Base-by-base conservation (phyloP, 1,284 basidiomycete species). In the Austroboletus rostrupii region DNA sequence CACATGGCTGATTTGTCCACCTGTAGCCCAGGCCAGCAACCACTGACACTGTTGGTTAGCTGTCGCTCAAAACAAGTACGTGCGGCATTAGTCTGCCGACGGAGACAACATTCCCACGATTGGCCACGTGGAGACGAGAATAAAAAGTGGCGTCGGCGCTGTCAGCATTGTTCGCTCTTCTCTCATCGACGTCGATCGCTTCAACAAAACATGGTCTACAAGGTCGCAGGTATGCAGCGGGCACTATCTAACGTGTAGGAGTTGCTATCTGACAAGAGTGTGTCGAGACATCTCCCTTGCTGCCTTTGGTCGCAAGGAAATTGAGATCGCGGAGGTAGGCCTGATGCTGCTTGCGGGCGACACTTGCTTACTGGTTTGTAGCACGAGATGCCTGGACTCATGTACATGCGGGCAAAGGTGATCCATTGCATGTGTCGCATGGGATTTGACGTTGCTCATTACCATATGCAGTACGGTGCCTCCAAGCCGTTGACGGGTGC, bases 241-340 rank as follows among this genome's bases (percentile, higher is more conserved):
- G 32, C 6, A 26, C 16, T 5, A 36, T 52, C 35, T 5, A 17
- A 12, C 3, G 42, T 29, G 36, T 42, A 14, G 0, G 19, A 44
- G 29, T 26, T 10, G 31, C 40, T 21, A 47, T 50, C 49, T 61
- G 1, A 58, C 54, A 28, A 35, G 36, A 21, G 21, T 17, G 47
- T 61, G 61, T 70, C 69, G 6, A 88, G 94, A 97, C 70, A 79
- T 97, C 70, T 97, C 94, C 68, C 90, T 97, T 69, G 95, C 94
- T 69, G 90, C 92, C 56, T 95, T 92, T 71, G 92, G 93, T 74
- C 92, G 95, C 76, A 97, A 97, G 80, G 95, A 97, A 79, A 91
- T 98, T 66, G 88, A 96, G 79, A 93, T 98, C 72, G 94, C 95
- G 59, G 94, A 97, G 81, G 88, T 88, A 61, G 45, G 23, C 14